Evolutionary conservation across 2,329 filamentous ascomycete genomes (phyloP), one percentile per base, ranked within the genome.

Genomic region (Phialophora expanda): DNA sequence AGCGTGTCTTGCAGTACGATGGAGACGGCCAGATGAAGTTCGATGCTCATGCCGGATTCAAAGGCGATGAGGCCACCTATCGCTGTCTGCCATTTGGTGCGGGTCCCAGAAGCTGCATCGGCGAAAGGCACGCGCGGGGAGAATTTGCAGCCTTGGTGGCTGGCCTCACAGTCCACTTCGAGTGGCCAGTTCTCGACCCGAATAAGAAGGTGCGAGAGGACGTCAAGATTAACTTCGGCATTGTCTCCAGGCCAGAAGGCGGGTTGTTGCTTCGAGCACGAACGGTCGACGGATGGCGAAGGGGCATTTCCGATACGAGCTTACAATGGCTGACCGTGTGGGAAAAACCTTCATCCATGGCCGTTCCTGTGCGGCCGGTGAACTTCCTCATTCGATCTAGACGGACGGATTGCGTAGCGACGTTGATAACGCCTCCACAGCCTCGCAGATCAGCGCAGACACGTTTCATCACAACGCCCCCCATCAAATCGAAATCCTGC

Each of bases 121-220:
- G 72, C 26, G 68, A 73, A 57, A 64, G 61, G 22, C 73, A 73
- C 78, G 90, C 93, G 0, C 89, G 87, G 75, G 87, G 89, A 0
- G 93, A 97, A 81, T 91, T 97, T 78, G 92, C 91, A 12, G 93
- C 90, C 74, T 79, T 97, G 68, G 75, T 97, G 57, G 93, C 92
- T 26, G 84, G 86, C 9, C 87, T 90, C 83, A 20, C 94, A 3
- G 92, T 92, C 0, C 83, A 86, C 44, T 96, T 96, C 71, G 79
- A 68, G 24, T 66, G 64, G 60, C 32, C 55, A 20, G 50, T 68
- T 11, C 30, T 58, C 20, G 44, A 62, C 46, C 64, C 60, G 12
- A 51, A 34, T 38, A 56, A 62, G 55, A 59, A 55, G 12, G 50
- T 54, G 60, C 30, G 32, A 7, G 61, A 64, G 57, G 61, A 64